phyloP scores from a whole-genome alignment of 2,329 filamentous ascomycete genomes.

The Alternaria panax region DNA sequence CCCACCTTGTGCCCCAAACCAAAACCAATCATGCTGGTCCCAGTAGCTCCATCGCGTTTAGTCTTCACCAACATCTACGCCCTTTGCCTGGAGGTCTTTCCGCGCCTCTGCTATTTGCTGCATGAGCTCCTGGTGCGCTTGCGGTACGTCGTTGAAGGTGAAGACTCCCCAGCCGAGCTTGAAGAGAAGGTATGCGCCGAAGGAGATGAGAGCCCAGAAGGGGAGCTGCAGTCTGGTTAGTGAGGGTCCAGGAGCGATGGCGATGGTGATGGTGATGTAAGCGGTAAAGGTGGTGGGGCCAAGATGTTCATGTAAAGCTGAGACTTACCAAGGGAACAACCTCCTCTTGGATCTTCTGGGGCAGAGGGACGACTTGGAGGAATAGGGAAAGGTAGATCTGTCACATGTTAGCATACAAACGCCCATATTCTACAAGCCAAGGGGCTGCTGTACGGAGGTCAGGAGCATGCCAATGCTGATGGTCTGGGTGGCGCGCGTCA shows the following conservation, averaged over 20 bases:
- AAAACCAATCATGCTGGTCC: slow-evolving; percentile 8
- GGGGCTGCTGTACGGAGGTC: slow-evolving; percentile 73
- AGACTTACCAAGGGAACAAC: slow-evolving; percentile 85
- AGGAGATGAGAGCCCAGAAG: slow-evolving; percentile 88
- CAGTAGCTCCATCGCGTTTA: slow-evolving; percentile 8
- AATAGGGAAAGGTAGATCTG: slow-evolving; percentile 90
- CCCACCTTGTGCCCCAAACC: slow-evolving; percentile 4
- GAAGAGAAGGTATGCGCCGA: slow-evolving; percentile 90
- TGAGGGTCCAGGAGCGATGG: neutral
- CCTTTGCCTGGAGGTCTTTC: slow-evolving; percentile 74
- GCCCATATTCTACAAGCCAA: slow-evolving; percentile 8
- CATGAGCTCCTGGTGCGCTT: slow-evolving; percentile 89
- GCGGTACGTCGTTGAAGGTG: slow-evolving; percentile 95
- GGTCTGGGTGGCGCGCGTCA: slow-evolving; percentile 95
- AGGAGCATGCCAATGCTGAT: slow-evolving; percentile 86
- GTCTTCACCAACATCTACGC: slow-evolving; percentile 77
- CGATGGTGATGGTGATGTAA: neutral
- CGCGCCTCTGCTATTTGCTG: slow-evolving; percentile 80
- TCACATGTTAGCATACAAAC: slow-evolving; percentile 28
- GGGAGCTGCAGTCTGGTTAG: slow-evolving; percentile 69
- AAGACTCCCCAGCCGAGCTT: slow-evolving; percentile 91
- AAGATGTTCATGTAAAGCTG: neutral
- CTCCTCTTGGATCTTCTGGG: slow-evolving; percentile 77
- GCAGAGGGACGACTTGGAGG: slow-evolving; percentile 82
- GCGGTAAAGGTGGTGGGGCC: neutral